Evolutionary conservation across 2,329 filamentous ascomycete species (phyloP).

Genomic region (Epichloe hybrida): DNA sequence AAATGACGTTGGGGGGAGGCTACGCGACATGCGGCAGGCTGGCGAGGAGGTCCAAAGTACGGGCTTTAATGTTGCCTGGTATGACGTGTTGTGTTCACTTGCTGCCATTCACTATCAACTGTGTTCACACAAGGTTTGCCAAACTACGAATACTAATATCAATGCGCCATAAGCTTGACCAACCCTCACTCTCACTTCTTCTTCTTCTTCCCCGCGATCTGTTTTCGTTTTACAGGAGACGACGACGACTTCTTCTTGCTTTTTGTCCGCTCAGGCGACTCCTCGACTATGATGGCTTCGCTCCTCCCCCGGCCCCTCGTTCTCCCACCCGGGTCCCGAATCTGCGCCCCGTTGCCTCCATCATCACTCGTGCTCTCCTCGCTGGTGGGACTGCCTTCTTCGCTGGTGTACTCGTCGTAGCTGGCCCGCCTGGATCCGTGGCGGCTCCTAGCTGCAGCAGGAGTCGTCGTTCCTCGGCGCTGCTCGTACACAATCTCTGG

Average conservation of each 20-base stretch:
- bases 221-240: slow-evolving; percentile 29
- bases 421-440: slow-evolving; percentile 17
- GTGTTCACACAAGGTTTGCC: neutral
- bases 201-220: slow-evolving; percentile 15
- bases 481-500: slow-evolving; percentile 14
- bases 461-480: slow-evolving; percentile 13
- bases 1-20: too few relatives aligned
- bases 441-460: slow-evolving; percentile 20
- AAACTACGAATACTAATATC: neutral
- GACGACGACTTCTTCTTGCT: slow-evolving; percentile 29
- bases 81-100: too few relatives aligned
- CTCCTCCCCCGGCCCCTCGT: slow-evolving; percentile 12
- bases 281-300: slow-evolving; percentile 28
- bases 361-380: slow-evolving; percentile 25
- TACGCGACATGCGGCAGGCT: too few relatives aligned
- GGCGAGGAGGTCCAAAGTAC: too few relatives aligned
- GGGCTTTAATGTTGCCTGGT: too few relatives aligned
- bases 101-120: neutral
- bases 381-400: slow-evolving; percentile 21
- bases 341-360: slow-evolving; percentile 21
- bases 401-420: slow-evolving; percentile 20
- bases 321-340: slow-evolving; percentile 11
- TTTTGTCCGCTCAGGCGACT: slow-evolving; percentile 18
- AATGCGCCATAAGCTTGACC: neutral
- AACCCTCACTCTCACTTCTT: slow-evolving; percentile 13